A percentile compares a stretch with the other conserved stretches of the same genome.
Evolutionary conservation across 176 grass and related monocot genomes (phyloP).

Genomic region (Oryza punctata): DNA sequence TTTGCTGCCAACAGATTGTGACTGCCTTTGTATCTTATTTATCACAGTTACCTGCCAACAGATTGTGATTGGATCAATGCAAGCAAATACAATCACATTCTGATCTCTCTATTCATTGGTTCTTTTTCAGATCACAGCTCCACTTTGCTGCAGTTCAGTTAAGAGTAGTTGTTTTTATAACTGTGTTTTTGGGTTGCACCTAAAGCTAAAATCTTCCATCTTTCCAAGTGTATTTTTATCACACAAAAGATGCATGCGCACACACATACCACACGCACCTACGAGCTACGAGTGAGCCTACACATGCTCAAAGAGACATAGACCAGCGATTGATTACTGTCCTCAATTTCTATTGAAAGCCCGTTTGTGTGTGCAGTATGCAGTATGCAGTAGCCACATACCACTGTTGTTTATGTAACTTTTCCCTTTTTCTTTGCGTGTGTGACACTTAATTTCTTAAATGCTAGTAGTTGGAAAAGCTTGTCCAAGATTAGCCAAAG

Average conservation of each 20-base stretch:
- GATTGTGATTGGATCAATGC: background rate
- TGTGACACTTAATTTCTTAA: background rate
- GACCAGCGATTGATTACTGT: too few species aligned
- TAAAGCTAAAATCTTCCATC: background rate
- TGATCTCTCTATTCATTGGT: background rate
- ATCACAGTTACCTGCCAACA: too few species aligned
- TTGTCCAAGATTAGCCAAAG: slow-evolving; percentile 16
- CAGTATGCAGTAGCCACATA: background rate
- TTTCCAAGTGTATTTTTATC: too few species aligned
- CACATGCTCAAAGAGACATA: too few species aligned
- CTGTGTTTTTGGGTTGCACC: background rate
- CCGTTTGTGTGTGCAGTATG: too few species aligned
- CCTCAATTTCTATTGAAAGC: too few species aligned
- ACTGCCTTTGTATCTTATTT: too few species aligned
- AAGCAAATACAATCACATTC: background rate
- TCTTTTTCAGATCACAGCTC: too few species aligned
- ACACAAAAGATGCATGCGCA: too few species aligned
- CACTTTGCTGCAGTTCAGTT: background rate
- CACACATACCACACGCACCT: too few species aligned
- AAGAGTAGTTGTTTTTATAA: background rate
- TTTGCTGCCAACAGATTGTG: background rate
- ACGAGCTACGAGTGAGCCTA: too few species aligned
- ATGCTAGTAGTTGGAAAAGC: background rate
- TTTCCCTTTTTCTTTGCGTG: background rate
- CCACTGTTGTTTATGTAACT: background rate